A percentile compares a stretch with the other conserved stretches of the same genome.
phyloP scores from a whole-genome alignment of 2,329 filamentous ascomycete genomes.

The Drechslerella coelobrocha region DNA sequence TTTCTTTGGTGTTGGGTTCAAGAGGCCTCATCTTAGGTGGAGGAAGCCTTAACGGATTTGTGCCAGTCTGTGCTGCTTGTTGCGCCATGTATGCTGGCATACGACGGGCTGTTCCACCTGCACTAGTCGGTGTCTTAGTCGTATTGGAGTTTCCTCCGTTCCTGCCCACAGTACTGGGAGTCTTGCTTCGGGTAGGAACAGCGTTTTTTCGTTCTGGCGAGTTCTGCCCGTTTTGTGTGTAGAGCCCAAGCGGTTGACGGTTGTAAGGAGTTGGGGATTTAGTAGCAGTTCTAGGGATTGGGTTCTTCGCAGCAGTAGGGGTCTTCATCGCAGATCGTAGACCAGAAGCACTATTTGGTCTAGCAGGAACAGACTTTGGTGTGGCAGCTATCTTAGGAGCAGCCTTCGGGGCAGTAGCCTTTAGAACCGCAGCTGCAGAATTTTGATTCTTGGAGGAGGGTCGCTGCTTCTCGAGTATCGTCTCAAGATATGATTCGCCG shows the following conservation, averaged over 20 bases:
- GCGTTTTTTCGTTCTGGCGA: slow-evolving; percentile 35
- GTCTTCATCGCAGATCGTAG: slow-evolving; percentile 31
- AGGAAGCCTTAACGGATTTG: slow-evolving; percentile 23
- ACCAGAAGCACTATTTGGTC: slow-evolving; percentile 42
- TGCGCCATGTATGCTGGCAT: slow-evolving; percentile 44
- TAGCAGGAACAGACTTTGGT: slow-evolving; percentile 29
- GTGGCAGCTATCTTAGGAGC: slow-evolving; percentile 28
- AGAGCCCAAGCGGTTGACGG: slow-evolving; percentile 34
- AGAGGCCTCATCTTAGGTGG: slow-evolving; percentile 45
- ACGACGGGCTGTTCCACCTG: slow-evolving; percentile 36
- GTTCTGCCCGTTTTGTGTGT: slow-evolving; percentile 35
- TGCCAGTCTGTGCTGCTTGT: slow-evolving; percentile 24
- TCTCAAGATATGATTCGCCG: slow-evolving; percentile 85
- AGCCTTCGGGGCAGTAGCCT: slow-evolving; percentile 30
- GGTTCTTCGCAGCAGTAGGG: slow-evolving; percentile 23
- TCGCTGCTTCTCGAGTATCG: slow-evolving; percentile 48
- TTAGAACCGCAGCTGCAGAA: slow-evolving; percentile 36
- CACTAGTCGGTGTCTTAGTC: slow-evolving; percentile 46
- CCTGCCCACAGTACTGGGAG: slow-evolving; percentile 35
- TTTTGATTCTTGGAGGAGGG: slow-evolving; percentile 41
- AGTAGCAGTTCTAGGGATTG: slow-evolving; percentile 26
- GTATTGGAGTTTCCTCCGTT: slow-evolving; percentile 20
- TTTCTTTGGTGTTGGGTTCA: slow-evolving; percentile 28
- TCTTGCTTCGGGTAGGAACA: slow-evolving; percentile 39
- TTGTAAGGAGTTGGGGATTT: slow-evolving; percentile 48